These are phyloP conservation scores for Colletotrichum noveboracense DNA, from an alignment of 2,329 filamentous ascomycete genomes.

Conservation along the genomic window DNA sequence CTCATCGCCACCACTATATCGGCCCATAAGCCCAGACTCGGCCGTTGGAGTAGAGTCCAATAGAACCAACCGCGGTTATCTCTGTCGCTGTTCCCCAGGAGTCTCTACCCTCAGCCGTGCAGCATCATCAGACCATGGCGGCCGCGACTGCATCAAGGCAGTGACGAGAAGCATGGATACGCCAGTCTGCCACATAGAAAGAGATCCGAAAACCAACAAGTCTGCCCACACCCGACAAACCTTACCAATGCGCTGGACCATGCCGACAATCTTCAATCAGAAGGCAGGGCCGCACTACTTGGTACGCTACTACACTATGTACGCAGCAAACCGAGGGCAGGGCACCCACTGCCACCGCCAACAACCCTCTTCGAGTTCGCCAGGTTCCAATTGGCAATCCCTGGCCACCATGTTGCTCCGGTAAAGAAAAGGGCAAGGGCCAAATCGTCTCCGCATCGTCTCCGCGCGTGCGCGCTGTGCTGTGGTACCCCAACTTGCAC, in stretches of 20 bases:
- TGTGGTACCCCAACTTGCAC: neutral
- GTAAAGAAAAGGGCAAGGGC: conserved; percentile 11
- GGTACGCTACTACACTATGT: neutral
- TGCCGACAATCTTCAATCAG: neutral
- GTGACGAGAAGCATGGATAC: neutral
- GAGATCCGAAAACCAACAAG: neutral
- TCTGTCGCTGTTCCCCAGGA: neutral
- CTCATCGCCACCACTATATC: neutral
- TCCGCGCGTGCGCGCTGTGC: neutral
- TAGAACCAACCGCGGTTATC: neutral
- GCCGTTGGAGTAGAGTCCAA: neutral
- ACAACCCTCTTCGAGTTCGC: neutral
- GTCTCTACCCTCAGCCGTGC: neutral
- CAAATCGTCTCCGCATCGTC: conserved; percentile 15
- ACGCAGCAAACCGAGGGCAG: neutral
- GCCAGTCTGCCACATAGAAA: neutral
- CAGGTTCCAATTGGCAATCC: neutral
- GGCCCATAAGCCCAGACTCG: neutral
- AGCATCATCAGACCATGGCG: neutral
- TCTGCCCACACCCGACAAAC: neutral
- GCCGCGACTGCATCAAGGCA: neutral
- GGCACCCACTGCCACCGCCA: neutral
- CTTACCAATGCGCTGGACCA: conserved; percentile 6
- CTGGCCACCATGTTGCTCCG: neutral
- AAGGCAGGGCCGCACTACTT: neutral